Percentiles rank a stretch among this genome's conserved stretches.
These are phyloP conservation scores for Bidens hawaiensis DNA, from an alignment of 140 eudicot species.

Conservation along the genomic window DNA sequence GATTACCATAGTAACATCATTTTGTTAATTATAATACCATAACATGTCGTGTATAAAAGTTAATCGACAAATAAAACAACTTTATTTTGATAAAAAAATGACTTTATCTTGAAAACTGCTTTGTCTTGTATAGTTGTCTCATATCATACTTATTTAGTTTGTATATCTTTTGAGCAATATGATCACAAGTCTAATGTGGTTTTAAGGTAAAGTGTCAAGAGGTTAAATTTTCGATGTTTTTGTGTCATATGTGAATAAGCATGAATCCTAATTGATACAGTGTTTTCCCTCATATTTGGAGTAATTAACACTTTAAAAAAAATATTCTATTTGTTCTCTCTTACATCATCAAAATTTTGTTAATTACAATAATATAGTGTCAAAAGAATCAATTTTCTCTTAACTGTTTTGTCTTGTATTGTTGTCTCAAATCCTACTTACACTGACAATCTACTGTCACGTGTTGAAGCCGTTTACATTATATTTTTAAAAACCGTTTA, in stretches of 20 bases:
- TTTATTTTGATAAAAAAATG: not conserved
- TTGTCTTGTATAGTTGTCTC: slow-evolving; percentile 7
- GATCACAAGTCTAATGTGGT: slow-evolving; percentile 63
- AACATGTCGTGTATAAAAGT: not conserved
- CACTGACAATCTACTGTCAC: not conserved
- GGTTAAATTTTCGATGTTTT: no score
- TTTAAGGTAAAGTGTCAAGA: no score
- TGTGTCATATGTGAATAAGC: not conserved
- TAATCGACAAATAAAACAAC: not conserved
- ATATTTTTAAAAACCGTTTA: not conserved
- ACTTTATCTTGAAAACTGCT: not conserved
- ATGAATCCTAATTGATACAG: not conserved
- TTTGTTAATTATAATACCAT: not conserved
- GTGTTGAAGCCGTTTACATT: not conserved
- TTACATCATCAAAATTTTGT: not conserved
- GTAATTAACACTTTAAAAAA: not conserved
- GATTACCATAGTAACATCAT: no score
- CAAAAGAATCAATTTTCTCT: no score
- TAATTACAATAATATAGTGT: no score
- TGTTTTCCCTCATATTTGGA: not conserved
- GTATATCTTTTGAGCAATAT: slow-evolving; percentile 47
- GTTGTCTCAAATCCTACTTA: not conserved
- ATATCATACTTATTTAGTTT: not conserved
- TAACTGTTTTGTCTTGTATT: not conserved
- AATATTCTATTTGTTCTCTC: not conserved